Evolutionary conservation across 108 stramenopile genomes (phyloP), one percentile per base, ranked within the genome.

Genomic region (Discostella pseudostelligera): DNA sequence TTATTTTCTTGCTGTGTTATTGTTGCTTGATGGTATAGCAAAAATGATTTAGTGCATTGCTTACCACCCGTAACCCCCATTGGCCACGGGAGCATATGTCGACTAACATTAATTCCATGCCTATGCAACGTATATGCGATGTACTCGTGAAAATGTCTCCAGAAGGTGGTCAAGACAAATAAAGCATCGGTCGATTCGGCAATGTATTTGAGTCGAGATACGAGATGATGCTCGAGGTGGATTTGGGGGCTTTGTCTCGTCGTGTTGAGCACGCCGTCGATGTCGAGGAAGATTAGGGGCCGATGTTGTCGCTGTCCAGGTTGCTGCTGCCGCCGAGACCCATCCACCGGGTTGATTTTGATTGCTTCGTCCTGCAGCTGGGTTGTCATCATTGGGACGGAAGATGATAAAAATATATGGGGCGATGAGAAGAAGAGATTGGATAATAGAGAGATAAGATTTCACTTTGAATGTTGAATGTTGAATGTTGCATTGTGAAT

Each of bases 141-240:
- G 42, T 77, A 77, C 20, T 69, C 68, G 39, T 76, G 74, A 50
- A 76, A 76, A 25, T 76, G 74, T n/a, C 74, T 42, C 76, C 76
- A 77, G 51, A 77, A 77, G 4, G 76, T 77, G 8, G 76, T 59
- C 26, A 69, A 29, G 12, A 77, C 76, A 22, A 77, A 45, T 11
- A 62, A 49, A 4, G 76, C 76, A 54, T 69, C 39, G 29, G 76
- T 69, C 47, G n/a, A 17, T 39, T 65, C 49, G 11, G 69, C 39
- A 35, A 77, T 77, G 39, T 4, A 24, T 45, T 69, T 69, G 39
- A 77, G 76, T 26, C 63, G 76, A 9, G 36, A 10, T n/a, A 77
- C 44, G 43, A 62, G 53, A n/a, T 32, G 22, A 3, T 51, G 10
- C 25, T 69, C 68, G 39, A 77, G 19, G n/a, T 65, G 76, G n/a